Evolutionary conservation across 768 basidiomycete species (phyloP).

Genomic region (Boletus coccyginus): DNA sequence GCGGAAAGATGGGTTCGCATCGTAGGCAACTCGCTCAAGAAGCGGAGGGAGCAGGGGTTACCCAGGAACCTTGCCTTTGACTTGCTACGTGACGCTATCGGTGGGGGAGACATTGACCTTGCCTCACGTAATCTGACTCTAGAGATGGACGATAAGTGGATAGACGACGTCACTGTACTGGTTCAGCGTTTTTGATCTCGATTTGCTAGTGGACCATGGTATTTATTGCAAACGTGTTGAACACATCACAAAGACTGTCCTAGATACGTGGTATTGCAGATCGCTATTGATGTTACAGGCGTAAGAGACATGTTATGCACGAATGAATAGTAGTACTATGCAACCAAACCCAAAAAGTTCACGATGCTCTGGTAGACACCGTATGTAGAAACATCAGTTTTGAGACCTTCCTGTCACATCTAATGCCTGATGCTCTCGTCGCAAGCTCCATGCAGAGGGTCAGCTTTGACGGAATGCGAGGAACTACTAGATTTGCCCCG

Average conservation of each 20-base stretch:
- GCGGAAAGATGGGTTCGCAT: constrained; percentile 36
- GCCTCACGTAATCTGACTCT: constrained; percentile 46
- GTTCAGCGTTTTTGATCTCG: constrained; percentile 37
- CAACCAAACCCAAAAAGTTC: constrained; percentile 2
- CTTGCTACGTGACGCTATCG: constrained; percentile 42
- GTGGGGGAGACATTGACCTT: constrained; percentile 38
- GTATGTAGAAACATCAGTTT: background rate
- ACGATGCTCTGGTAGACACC: background rate
- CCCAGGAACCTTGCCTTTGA: constrained; percentile 37
- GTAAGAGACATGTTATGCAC: constrained; percentile 12
- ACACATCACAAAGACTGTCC: background rate
- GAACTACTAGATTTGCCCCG: constrained; percentile 35
- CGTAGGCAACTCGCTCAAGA: constrained; percentile 28
- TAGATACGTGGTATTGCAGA: constrained; percentile 12
- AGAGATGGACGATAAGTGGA: constrained; percentile 50
- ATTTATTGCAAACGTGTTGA: background rate
- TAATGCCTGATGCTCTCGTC: constrained; percentile 24
- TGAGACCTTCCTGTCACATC: background rate
- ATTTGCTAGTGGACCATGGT: constrained; percentile 1
- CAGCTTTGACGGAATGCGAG: constrained; percentile 20
- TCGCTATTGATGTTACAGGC: constrained; percentile 2
- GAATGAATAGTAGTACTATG: constrained; percentile 14
- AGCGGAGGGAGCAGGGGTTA: constrained; percentile 10
- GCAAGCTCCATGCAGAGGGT: constrained; percentile 12
- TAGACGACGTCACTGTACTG: constrained; percentile 48